These are phyloP conservation scores for Malus fusca DNA, from an alignment of 306 rosid genomes.

Conservation along the genomic window DNA sequence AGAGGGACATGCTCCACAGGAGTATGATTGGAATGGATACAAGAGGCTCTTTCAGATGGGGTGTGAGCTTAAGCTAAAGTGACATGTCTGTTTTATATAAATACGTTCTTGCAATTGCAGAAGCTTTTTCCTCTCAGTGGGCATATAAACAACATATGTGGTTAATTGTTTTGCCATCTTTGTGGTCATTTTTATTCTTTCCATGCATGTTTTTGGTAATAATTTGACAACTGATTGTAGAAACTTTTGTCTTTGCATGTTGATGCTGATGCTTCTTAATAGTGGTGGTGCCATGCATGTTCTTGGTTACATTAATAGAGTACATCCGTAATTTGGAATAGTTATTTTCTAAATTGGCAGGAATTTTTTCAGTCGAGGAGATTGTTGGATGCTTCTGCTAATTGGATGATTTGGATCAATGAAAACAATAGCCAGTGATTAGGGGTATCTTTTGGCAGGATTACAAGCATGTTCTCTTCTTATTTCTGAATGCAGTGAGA, in stretches of 20 bases:
- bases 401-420: conserved; percentile 16
- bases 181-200: too few species aligned
- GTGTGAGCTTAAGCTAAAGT: too few species aligned
- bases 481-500: conserved; percentile 18
- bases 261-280: background rate
- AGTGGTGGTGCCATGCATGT: background rate
- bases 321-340: conserved; percentile 8
- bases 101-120: too few species aligned
- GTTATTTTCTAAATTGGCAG: conserved; percentile 16
- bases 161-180: too few species aligned
- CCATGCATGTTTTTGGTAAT: too few species aligned
- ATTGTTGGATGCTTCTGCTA: conserved; percentile 22
- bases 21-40: too few species aligned
- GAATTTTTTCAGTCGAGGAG: conserved; percentile 19
- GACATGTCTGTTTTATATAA: too few species aligned
- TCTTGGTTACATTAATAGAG: background rate
- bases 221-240: background rate
- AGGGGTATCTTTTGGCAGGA: conserved; percentile 31
- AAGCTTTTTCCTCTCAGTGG: too few species aligned
- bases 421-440: conserved; percentile 38
- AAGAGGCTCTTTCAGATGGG: too few species aligned
- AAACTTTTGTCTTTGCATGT: background rate
- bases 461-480: background rate
- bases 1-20: too few species aligned
- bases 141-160: too few species aligned